Evolutionary conservation across 306 rosid genomes (phyloP).

Genomic region (Gynostemma pentaphyllum): DNA sequence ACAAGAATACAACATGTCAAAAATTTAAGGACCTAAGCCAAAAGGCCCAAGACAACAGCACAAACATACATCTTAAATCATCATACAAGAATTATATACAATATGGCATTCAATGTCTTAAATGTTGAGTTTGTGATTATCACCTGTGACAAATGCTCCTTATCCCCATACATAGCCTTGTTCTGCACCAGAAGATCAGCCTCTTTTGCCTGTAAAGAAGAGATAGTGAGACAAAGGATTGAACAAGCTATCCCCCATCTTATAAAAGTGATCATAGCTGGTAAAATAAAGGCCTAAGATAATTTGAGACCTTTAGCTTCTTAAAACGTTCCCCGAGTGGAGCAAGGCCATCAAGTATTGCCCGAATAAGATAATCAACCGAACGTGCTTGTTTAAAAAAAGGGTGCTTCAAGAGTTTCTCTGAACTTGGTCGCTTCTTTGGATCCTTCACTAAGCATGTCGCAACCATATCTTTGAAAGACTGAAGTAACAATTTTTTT

Average conservation of each 20-base stretch:
- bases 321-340: slow-evolving; percentile 86
- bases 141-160: slow-evolving; percentile 84
- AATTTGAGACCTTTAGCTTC: slow-evolving; percentile 50
- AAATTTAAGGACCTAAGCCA: neutral
- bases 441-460: slow-evolving; percentile 95
- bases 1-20: neutral
- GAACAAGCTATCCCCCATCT: neutral
- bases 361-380: slow-evolving; percentile 37
- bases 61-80: neutral
- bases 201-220: slow-evolving; percentile 55
- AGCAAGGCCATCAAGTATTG: slow-evolving; percentile 70
- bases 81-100: neutral
- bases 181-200: slow-evolving; percentile 63
- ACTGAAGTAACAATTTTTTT: slow-evolving; percentile 22
- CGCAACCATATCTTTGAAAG: slow-evolving; percentile 79
- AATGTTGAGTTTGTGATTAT: neutral
- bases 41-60: neutral
- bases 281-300: slow-evolving; percentile 9
- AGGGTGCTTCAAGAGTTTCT: slow-evolving; percentile 66
- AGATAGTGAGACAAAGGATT: neutral
- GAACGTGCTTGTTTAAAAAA: slow-evolving; percentile 63
- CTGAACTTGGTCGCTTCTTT: slow-evolving; percentile 79
- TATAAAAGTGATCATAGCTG: neutral
- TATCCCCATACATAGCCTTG: slow-evolving; percentile 55
- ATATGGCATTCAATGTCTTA: neutral